phyloP scores from a whole-genome alignment of 2,329 filamentous ascomycete genomes.

The Epichloe uncinata region DNA sequence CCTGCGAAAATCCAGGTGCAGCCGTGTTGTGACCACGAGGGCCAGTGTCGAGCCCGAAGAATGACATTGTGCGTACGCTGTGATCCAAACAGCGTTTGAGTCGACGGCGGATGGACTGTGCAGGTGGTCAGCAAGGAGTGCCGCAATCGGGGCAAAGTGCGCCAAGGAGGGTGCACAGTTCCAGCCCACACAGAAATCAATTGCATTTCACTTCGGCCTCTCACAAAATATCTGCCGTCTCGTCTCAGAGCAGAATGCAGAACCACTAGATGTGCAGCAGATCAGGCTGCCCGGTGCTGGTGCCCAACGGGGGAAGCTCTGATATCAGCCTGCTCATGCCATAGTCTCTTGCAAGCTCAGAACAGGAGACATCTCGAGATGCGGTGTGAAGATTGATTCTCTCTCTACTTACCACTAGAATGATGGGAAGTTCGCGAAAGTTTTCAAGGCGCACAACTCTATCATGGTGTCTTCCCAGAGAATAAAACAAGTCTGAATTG shows the following conservation, averaged over 20 bases:
- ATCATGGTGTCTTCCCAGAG: constrained; percentile 26
- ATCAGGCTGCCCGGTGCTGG: background rate
- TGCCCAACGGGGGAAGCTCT: background rate
- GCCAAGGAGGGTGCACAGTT: background rate
- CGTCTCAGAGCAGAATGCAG: no score
- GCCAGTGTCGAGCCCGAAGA: constrained; percentile 75
- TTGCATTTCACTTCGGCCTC: no score
- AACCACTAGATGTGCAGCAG: background rate
- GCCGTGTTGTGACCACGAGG: constrained; percentile 46
- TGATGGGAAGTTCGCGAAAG: constrained; percentile 19
- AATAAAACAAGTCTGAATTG: background rate
- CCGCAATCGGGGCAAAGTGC: background rate
- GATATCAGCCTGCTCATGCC: background rate
- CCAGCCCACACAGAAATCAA: no score
- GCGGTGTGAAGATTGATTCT: no score
- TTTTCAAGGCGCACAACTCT: constrained; percentile 23
- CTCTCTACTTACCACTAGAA: constrained; percentile 23
- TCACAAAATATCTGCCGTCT: no score
- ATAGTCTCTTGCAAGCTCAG: background rate
- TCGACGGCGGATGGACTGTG: background rate
- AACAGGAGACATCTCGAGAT: constrained; percentile 11
- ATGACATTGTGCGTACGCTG: constrained; percentile 51
- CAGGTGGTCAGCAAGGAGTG: background rate
- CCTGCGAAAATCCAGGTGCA: constrained; percentile 70
- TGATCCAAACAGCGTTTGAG: background rate